Conservation (phyloP, 2,329 filamentous ascomycete species). For the Endoconidiophora polonica region DNA sequence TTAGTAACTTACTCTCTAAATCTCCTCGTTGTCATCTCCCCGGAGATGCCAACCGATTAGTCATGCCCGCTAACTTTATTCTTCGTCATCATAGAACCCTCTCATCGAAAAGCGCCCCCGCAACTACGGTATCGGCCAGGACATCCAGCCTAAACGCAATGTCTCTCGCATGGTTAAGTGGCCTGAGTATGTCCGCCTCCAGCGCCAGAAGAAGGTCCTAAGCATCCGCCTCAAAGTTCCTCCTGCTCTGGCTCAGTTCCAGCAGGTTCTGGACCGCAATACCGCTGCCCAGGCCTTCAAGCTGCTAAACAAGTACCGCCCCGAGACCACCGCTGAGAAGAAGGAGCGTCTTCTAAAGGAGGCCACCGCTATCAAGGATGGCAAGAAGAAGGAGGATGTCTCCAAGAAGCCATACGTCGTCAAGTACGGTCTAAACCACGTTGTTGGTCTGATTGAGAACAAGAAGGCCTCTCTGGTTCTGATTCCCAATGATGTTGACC, state of each 20-base stretch:
- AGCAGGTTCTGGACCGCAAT: constrained; percentile 92
- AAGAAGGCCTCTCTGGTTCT: constrained; percentile 98
- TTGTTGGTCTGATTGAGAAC: constrained; percentile 93
- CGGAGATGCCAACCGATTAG: background rate
- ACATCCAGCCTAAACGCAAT: constrained; percentile 94
- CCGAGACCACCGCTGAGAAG: constrained; percentile 98
- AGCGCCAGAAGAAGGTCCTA: constrained; percentile 88
- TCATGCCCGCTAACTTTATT: constrained; percentile 15
- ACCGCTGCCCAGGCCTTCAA: constrained; percentile 95
- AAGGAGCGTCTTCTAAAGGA: constrained; percentile 98
- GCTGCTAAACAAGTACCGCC: constrained; percentile 99
- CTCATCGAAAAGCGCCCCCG: constrained; percentile 95
- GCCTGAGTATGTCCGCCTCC: constrained; percentile 97
- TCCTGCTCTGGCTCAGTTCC: constrained; percentile 93
- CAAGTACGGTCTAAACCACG: constrained; percentile 99
- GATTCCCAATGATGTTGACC: constrained; percentile 98
- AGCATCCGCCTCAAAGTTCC: constrained; percentile 98
- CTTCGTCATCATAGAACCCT: constrained; percentile 54
- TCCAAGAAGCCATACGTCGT: constrained; percentile 99
- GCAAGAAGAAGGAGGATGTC: constrained; percentile 99
- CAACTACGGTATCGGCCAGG: constrained; percentile 98
- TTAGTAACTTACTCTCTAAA: constrained; percentile 31
- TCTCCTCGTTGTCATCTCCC: no score
- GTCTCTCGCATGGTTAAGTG: constrained; percentile 97
- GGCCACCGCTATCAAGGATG: constrained; percentile 91